phyloP scores from a whole-genome alignment of 495 filamentous ascomycete species.

The Penicillium paradoxum region DNA sequence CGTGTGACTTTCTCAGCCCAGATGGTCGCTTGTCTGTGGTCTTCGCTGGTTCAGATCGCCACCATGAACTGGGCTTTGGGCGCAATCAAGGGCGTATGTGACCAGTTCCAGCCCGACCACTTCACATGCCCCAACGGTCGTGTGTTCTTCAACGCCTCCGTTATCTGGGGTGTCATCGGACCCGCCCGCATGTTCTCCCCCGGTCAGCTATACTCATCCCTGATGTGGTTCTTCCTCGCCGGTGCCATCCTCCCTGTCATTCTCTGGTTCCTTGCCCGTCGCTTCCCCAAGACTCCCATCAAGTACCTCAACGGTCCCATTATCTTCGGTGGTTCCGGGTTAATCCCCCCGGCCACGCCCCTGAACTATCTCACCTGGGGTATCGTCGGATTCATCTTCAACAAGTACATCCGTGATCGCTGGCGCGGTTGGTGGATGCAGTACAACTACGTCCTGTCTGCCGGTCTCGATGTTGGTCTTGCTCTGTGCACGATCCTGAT shows the following conservation, averaged over 20 bases:
- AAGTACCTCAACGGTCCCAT: slow-evolving; percentile 45
- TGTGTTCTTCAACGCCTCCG: slow-evolving; percentile 54
- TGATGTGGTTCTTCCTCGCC: slow-evolving; percentile 49
- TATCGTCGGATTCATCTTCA: slow-evolving; percentile 62
- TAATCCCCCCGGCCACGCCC: slow-evolving; percentile 50
- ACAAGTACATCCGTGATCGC: slow-evolving; percentile 57
- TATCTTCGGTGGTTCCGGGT: slow-evolving; percentile 42
- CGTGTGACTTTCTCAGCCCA: slow-evolving; percentile 55
- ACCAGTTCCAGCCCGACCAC: slow-evolving; percentile 42
- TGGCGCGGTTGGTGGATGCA: slow-evolving; percentile 70
- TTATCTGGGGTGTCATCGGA: slow-evolving; percentile 54
- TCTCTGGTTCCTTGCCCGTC: slow-evolving; percentile 43
- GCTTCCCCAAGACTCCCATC: slow-evolving; percentile 36
- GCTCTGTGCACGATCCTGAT: slow-evolving; percentile 63
- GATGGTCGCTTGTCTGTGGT: slow-evolving; percentile 51
- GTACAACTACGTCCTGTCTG: slow-evolving; percentile 74
- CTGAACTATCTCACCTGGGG: slow-evolving; percentile 59
- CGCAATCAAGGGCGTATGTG: slow-evolving; percentile 50
- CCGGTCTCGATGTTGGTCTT: slow-evolving; percentile 65
- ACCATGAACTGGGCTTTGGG: slow-evolving; percentile 60
- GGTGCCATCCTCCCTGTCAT: slow-evolving; percentile 43
- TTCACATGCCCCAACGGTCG: slow-evolving; percentile 59
- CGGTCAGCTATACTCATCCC: slow-evolving; percentile 40
- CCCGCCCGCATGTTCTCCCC: slow-evolving; percentile 48
- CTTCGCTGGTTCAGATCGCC: slow-evolving; percentile 53